A percentile compares a stretch with the other conserved stretches of the same genome.
Evolutionary conservation across 331 rosid species (phyloP).

Genomic region (Rosa hybrid): DNA sequence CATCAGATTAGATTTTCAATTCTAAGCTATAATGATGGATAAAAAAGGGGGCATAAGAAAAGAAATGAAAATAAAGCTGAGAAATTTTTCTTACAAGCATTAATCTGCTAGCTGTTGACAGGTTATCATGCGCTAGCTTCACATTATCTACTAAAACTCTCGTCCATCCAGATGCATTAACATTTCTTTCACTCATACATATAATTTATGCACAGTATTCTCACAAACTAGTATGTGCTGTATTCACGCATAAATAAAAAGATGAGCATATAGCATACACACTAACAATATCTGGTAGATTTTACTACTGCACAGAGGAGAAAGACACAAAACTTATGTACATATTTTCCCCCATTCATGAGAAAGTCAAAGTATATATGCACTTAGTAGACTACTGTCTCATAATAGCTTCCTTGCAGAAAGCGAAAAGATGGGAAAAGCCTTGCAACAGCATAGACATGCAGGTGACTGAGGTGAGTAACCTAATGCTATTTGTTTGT

Average conservation of each 20-base stretch:
- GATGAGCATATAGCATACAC: background rate
- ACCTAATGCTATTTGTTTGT: background rate
- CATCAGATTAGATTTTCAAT: background rate
- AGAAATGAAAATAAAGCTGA: background rate
- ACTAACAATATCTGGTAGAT: background rate
- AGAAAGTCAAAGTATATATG: background rate
- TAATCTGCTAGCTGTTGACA: conserved; percentile 3
- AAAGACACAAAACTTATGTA: background rate
- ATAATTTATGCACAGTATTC: too few species aligned
- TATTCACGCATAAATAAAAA: background rate
- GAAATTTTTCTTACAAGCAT: background rate
- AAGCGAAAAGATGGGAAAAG: background rate
- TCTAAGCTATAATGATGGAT: background rate
- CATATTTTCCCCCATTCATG: background rate
- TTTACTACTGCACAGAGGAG: background rate
- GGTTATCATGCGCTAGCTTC: background rate
- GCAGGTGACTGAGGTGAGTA: conserved; percentile 11
- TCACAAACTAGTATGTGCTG: background rate
- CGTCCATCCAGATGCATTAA: background rate
- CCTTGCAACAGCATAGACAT: background rate
- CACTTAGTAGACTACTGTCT: background rate
- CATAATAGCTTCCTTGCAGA: background rate
- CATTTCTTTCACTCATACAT: background rate
- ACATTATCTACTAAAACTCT: background rate
- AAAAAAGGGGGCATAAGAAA: background rate